A percentile compares a stretch with the other conserved stretches of the same genome.
phyloP scores from a whole-genome alignment of 768 basidiomycete genomes.

The Asterophora parasitica region DNA sequence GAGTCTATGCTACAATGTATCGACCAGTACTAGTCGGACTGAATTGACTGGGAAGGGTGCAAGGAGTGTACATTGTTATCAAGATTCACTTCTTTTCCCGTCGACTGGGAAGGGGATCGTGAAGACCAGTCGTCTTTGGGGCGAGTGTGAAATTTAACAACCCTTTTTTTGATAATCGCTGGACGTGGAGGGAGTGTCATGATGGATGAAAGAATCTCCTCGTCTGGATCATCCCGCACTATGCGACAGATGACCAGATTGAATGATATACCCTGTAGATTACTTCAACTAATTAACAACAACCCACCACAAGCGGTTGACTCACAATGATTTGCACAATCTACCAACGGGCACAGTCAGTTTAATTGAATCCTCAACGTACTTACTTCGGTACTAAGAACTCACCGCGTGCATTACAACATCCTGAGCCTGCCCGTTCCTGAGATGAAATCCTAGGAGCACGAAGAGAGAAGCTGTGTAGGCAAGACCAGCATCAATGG shows the following conservation, averaged over 20 bases:
- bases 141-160: slow-evolving; percentile 7
- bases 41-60: too few relatives aligned
- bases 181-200: not conserved
- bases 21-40: too few relatives aligned
- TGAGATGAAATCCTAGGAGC: not conserved
- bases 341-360: not conserved
- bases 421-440: not conserved
- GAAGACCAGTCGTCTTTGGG: not conserved
- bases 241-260: slow-evolving; percentile 11
- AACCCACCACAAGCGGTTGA: not conserved
- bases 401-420: slow-evolving; percentile 3
- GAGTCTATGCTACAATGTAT: too few relatives aligned
- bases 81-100: too few relatives aligned
- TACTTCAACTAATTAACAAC: not conserved
- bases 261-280: slow-evolving; percentile 10
- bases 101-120: not conserved
- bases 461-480: slow-evolving; percentile 5
- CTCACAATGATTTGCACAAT: slow-evolving; percentile 13
- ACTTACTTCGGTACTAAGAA: not conserved
- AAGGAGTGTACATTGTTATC: too few relatives aligned
- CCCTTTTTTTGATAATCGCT: slow-evolving; percentile 11
- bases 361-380: too few relatives aligned
- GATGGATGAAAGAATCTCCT: not conserved
- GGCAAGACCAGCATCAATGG: slow-evolving; percentile 6
- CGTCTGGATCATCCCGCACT: not conserved